Percentiles rank a stretch among this genome's conserved stretches.
phyloP scores from a whole-genome alignment of 257 asterid genomes.

The Solanum phureja region DNA sequence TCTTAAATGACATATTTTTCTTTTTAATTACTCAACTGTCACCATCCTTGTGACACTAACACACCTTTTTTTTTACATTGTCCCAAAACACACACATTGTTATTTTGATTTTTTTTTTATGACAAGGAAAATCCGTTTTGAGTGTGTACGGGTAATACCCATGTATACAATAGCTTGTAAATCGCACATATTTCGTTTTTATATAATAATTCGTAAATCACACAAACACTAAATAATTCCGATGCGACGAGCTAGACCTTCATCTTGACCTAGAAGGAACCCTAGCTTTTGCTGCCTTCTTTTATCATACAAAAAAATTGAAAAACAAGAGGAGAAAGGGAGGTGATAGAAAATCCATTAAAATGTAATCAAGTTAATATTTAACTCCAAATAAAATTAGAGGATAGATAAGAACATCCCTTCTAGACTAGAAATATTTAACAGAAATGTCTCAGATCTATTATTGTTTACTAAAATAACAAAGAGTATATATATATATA shows the following conservation, averaged over 20 bases:
- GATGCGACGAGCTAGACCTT: too few relatives aligned
- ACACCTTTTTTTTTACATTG: background rate
- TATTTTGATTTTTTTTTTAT: too few relatives aligned
- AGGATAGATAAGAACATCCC: background rate
- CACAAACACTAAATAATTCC: background rate
- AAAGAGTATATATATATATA: background rate
- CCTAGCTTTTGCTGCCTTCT: background rate
- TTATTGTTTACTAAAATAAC: background rate
- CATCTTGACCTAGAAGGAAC: too few relatives aligned
- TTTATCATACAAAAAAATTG: background rate
- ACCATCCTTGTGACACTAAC: background rate
- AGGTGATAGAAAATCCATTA: background rate
- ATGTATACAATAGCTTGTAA: too few relatives aligned
- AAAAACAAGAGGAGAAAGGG: too few relatives aligned
- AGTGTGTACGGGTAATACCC: too few relatives aligned
- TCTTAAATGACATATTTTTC: background rate
- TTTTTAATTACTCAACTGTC: background rate
- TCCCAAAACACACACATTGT: background rate
- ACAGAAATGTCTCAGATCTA: background rate
- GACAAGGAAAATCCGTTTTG: too few relatives aligned
- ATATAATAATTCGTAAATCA: too few relatives aligned
- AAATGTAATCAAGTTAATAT: background rate
- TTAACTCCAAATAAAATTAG: background rate
- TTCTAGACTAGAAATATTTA: background rate
- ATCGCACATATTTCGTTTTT: too few relatives aligned